A percentile compares a stretch with the other conserved stretches of the same genome.
Evolutionary conservation across 2,329 filamentous ascomycete species (phyloP).

Genomic region (Sordariomycetes sp.): DNA sequence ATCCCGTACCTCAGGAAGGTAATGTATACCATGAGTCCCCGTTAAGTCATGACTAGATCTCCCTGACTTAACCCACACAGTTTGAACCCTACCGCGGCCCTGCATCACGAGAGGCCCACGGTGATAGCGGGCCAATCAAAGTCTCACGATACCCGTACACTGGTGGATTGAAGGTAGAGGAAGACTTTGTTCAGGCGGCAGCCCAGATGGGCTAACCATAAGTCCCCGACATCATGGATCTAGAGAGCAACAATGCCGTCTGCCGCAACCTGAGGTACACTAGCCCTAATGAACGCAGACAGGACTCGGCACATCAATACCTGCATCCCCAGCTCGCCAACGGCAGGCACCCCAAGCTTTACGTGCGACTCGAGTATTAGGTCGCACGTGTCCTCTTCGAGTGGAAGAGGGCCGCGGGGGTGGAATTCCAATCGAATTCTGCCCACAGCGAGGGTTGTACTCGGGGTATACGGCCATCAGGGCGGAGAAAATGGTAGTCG

Average conservation of each 20-base stretch:
- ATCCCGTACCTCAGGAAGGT: conserved; percentile 18
- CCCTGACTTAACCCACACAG: conserved; percentile 2
- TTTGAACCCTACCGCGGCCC: conserved; percentile 14
- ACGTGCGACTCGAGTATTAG: conserved; percentile 32
- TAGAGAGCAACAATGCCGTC: conserved; percentile 20
- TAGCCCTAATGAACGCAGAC: conserved; percentile 32
- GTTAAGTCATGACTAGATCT: no score
- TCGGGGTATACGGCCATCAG: conserved; percentile 15
- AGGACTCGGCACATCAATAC: conserved; percentile 42
- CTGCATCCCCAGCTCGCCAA: conserved; percentile 34
- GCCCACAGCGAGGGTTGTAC: conserved; percentile 7
- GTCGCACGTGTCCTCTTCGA: conserved; percentile 21
- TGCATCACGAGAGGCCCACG: conserved; percentile 20
- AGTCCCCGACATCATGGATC: conserved; percentile 33
- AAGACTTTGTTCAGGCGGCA: conserved; percentile 33
- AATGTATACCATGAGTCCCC: rapidly evolving
- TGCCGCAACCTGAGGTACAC: conserved; percentile 32
- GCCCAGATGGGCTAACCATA: conserved; percentile 31
- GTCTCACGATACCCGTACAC: conserved; percentile 32
- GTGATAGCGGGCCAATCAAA: conserved; percentile 34
- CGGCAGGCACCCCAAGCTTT: conserved; percentile 33
- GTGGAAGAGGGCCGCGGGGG: conserved; percentile 21
- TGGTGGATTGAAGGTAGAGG: conserved; percentile 19
- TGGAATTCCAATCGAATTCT: conserved; percentile 17
- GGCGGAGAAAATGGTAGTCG: conserved; percentile 29